Evolutionary conservation across 2,329 filamentous ascomycete genomes (phyloP), one percentile per base, ranked within the genome.

Genomic region (Aspergillus sp.): DNA sequence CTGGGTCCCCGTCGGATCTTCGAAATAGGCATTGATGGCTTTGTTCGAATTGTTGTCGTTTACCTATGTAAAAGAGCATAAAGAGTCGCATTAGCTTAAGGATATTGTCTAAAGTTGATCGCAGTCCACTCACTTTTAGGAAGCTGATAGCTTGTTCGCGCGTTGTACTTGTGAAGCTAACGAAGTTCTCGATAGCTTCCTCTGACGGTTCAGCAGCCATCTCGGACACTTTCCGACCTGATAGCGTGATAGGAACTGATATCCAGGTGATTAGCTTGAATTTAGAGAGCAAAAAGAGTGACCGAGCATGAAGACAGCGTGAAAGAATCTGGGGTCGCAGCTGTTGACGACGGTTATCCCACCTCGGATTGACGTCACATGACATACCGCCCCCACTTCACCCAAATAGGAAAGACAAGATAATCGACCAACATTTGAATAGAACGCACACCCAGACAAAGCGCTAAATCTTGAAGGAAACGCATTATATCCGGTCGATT

Each of bases 21-120:
- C 72, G 30, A 72, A 73, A 53, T 70, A 75, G 17, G 72, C 71
- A 58, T 75, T 74, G 51, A 74, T 67, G 27, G 73, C 72, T 56
- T 67, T 68, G 37, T 72, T 65, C 1, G 69, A 63, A 52, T 75
- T 67, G 43, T 69, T 64, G 45, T 73, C 67, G 51, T 73, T 68
- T 45, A 69, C 70, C 73, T 74, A 45, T n/a, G 7, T 7, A 50
- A n/a, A 17, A 35, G 5, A 37, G 23, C 7, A 44, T 23, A 19
- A 12, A 38, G n/a, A 3, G 9, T 27, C 3, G 27, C 2, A n/a
- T 63, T 47, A 61, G 55, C 20, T 25, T n/a, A 12, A 15, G 7
- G 5, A 27, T 25, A 27, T n/a, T 4, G 4, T n/a, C 23, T 43
- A 43, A 12, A 43, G 7, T 7, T 27, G 32, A 15, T 20, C 19